Evolutionary conservation across 2,329 filamentous ascomycete genomes (phyloP), one percentile per base, ranked within the genome.

Genomic region (Apiospora malaysiana): DNA sequence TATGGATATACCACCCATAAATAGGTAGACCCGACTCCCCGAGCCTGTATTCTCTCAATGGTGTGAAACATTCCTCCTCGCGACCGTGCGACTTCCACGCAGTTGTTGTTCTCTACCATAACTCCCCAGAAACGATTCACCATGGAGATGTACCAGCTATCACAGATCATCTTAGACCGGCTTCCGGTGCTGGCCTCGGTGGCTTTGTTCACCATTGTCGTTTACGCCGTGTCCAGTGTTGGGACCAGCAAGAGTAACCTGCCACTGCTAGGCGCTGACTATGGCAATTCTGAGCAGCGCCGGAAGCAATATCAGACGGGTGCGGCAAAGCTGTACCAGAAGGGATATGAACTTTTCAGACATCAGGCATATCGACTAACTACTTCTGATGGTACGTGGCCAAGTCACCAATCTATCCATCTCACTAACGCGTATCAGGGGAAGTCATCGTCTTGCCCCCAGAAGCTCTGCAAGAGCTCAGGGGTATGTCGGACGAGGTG

Each of bases 381-480:
- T 0, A 69, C 71, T 9, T 66, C 71, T 4, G 75, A 77, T 74
- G 76, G 76, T 77, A 69, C 18, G 69, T 25, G 27, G 37, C 4
- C 45, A 51, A 9, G 18, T 21, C 4, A 43, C 46, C 14, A 27
- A 42, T 6, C 12, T 40, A 18, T 66, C 9, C 5, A 21, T 10
- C 12, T 70, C 25, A 45, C 45, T 69, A 4, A 47, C 25, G 25
- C 40, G 27, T 66, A 21, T 42, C 68, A 79, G 78, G 75, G 23
- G 78, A 79, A n/a, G 74, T 73, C 37, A 72, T 79, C n/a, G 71
- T 81, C 0, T 65, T 80, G 2, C 79, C 79, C 0, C 73, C 72
- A 27, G 45, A 71, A 4, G 75, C 76, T 12, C 70, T 80, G 9
- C 74, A 78, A 40, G 79, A 81, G 73, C 71, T 80, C 25, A 73